These are phyloP conservation scores for Neltuma alba DNA, from an alignment of 306 rosid genomes.

Conservation along the genomic window DNA sequence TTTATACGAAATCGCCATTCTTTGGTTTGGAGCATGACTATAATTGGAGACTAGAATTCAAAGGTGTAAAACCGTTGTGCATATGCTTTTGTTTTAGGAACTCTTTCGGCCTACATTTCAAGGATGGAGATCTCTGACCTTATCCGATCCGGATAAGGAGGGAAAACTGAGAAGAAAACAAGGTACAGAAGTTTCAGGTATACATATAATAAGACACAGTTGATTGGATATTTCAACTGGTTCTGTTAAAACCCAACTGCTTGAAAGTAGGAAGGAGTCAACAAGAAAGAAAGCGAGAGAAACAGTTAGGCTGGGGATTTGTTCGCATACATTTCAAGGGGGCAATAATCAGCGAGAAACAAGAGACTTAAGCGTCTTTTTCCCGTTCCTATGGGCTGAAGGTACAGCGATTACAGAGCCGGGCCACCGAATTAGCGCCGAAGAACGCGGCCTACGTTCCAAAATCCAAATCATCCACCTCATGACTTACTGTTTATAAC, in stretches of 20 bases:
- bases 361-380: not conserved
- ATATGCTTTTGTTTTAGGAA: not conserved
- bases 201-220: not conserved
- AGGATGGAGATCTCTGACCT: not conserved
- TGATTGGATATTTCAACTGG: conserved; percentile 1
- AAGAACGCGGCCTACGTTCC: conserved; percentile 16
- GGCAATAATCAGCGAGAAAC: not conserved
- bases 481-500: not conserved
- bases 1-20: not conserved
- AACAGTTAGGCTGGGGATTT: not conserved
- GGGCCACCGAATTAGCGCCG: conserved; percentile 36
- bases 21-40: not conserved
- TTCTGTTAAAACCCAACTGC: not conserved
- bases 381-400: not conserved
- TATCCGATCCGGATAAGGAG: not conserved
- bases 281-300: not conserved
- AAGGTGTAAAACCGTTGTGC: not conserved
- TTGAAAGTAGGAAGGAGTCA: not conserved
- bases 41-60: not conserved
- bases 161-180: not conserved
- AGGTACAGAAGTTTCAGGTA: too few relatives aligned
- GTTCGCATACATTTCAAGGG: conserved; percentile 1
- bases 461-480: not conserved
- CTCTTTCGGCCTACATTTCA: not conserved
- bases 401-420: not conserved